Evolutionary conservation across 2,329 filamentous ascomycete species (phyloP).

Genomic region (Colletotrichum scovillei): DNA sequence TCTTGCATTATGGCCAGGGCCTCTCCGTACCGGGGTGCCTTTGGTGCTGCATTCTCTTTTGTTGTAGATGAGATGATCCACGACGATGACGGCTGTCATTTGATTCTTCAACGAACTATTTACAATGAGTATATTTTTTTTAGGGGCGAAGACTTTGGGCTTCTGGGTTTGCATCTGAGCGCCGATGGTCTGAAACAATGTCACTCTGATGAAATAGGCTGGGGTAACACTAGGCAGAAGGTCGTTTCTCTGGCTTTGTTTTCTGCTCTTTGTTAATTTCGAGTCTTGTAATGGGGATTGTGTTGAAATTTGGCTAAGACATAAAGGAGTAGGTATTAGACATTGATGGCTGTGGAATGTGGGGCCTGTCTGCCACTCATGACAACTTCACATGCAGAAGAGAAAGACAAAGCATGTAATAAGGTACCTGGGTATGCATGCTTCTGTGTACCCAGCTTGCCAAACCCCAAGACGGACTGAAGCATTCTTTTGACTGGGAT

Average conservation of each 20-base stretch:
- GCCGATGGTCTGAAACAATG: background rate
- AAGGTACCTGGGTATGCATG: too few species aligned
- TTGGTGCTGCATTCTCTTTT: background rate
- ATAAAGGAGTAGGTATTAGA: too few species aligned
- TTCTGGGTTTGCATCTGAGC: background rate
- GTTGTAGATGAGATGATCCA: conserved; percentile 1
- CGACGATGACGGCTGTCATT: background rate
- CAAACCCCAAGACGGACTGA: background rate
- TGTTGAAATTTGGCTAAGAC: background rate
- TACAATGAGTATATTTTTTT: background rate
- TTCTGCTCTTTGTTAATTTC: too few species aligned
- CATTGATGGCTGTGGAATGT: too few species aligned
- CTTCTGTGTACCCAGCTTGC: too few species aligned
- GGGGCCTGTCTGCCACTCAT: background rate
- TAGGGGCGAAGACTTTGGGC: background rate
- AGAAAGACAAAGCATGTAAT: background rate
- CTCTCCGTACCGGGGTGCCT: background rate
- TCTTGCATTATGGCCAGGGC: background rate
- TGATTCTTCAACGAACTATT: conserved; percentile 3
- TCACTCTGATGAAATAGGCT: background rate
- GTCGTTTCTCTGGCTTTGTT: background rate
- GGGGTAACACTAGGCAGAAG: too few species aligned
- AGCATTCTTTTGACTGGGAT: background rate
- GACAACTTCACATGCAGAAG: background rate
- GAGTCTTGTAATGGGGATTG: background rate